These are phyloP conservation scores for Ramalina intermedia DNA, from an alignment of 495 filamentous ascomycete genomes.

Conservation along the genomic window DNA sequence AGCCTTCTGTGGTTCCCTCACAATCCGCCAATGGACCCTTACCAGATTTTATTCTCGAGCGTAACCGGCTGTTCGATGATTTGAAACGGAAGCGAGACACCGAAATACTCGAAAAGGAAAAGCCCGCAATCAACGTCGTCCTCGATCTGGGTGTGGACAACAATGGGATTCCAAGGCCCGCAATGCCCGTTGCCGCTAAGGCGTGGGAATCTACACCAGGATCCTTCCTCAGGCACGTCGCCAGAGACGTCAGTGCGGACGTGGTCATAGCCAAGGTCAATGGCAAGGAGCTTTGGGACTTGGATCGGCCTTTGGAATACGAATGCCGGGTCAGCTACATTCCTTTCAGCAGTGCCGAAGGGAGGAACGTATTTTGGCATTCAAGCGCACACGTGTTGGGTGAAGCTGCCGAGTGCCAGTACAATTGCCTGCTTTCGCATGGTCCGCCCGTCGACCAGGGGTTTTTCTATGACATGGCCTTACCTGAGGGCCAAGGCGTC, in stretches of 20 bases:
- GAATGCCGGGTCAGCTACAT: constrained; percentile 66
- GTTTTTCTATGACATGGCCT: constrained; percentile 96
- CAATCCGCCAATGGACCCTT: constrained; percentile 63
- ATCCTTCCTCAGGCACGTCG: constrained; percentile 35
- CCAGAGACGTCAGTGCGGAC: constrained; percentile 36
- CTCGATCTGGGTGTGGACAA: constrained; percentile 29
- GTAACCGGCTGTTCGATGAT: constrained; percentile 75
- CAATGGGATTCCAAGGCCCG: constrained; percentile 24
- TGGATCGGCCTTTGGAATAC: constrained; percentile 74
- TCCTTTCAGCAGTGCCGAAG: constrained; percentile 72
- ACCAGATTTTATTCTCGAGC: constrained; percentile 67
- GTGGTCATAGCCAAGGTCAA: constrained; percentile 71
- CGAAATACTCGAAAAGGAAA: constrained; percentile 38
- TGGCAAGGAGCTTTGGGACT: constrained; percentile 71
- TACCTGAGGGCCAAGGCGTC: constrained; percentile 61
- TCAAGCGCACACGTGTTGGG: constrained; percentile 87
- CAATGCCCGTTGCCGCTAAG: constrained; percentile 29
- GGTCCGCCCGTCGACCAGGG: constrained; percentile 85
- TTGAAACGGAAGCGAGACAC: constrained; percentile 71
- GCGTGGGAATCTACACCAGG: constrained; percentile 40
- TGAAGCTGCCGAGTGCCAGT: constrained; percentile 79
- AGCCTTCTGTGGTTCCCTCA: constrained; percentile 27
- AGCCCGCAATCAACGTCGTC: constrained; percentile 35
- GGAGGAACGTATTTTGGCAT: constrained; percentile 83
- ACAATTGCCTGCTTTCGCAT: constrained; percentile 79